Conservation (phyloP, 306 rosid genomes). For the Rosa chinensis region DNA sequence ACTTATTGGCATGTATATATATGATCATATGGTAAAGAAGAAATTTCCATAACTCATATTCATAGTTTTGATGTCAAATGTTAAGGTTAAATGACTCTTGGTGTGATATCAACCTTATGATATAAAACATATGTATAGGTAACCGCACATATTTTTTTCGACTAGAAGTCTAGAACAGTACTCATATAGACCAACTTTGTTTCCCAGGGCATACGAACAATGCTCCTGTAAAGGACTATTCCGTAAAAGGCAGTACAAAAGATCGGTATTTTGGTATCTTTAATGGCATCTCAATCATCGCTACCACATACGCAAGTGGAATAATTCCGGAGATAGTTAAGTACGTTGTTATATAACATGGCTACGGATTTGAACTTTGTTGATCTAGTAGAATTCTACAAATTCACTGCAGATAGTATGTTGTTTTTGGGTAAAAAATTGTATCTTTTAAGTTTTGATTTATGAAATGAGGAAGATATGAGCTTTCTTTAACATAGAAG, state of each 20-base stretch:
- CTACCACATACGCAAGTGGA: constrained; percentile 68
- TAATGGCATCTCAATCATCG: constrained; percentile 70
- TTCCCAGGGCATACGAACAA: constrained; percentile 56
- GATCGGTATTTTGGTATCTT: constrained; percentile 49
- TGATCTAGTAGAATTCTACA: background rate
- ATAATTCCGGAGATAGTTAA: constrained; percentile 65
- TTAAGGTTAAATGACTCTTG: too few species aligned
- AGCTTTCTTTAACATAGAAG: background rate
- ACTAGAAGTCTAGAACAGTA: background rate
- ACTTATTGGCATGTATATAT: too few species aligned
- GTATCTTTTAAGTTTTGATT: background rate
- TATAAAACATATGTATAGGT: too few species aligned
- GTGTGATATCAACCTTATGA: too few species aligned
- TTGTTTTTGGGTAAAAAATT: background rate
- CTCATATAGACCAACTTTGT: background rate
- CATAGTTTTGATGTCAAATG: too few species aligned
- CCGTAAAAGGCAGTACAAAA: constrained; percentile 36
- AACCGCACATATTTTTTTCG: background rate
- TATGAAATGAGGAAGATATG: background rate
- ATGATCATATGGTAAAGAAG: too few species aligned
- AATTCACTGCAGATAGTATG: background rate
- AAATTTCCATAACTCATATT: too few species aligned
- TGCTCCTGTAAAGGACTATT: constrained; percentile 49
- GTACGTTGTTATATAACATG: background rate
- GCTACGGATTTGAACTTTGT: background rate